Evolutionary conservation across 768 basidiomycete genomes (phyloP).

Genomic region (Hericium coralloides): DNA sequence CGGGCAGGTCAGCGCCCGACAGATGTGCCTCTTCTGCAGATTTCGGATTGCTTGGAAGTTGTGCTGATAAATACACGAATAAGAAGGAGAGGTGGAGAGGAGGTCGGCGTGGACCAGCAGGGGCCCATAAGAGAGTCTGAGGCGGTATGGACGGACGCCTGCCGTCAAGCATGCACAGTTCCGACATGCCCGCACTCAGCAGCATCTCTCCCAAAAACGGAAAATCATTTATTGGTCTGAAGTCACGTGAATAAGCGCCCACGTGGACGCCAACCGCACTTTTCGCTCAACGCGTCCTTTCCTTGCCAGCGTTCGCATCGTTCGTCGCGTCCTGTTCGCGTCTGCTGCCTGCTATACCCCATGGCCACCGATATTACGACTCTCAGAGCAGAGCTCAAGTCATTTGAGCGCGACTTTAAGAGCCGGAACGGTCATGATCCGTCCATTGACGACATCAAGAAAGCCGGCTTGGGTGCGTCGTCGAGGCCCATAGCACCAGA

Average conservation of each 20-base stretch:
- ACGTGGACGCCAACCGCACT: too few relatives aligned
- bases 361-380: conserved; percentile 28
- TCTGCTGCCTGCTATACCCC: conserved; percentile 3
- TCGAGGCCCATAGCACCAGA: not conserved
- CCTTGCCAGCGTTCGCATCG: conserved; percentile 1
- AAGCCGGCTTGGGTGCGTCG: conserved; percentile 52
- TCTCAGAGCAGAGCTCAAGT: conserved; percentile 63
- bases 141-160: too few relatives aligned
- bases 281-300: conserved; percentile 4
- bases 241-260: conserved; percentile 6
- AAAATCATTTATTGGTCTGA: not conserved
- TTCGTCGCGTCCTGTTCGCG: conserved; percentile 3
- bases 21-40: too few relatives aligned
- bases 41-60: too few relatives aligned
- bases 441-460: conserved; percentile 62
- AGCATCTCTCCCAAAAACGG: too few relatives aligned
- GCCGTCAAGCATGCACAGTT: too few relatives aligned
- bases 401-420: conserved; percentile 68
- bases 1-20: too few relatives aligned
- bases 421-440: conserved; percentile 46
- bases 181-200: too few relatives aligned
- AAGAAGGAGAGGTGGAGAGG: too few relatives aligned
- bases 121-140: too few relatives aligned
- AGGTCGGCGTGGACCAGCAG: too few relatives aligned
- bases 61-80: too few relatives aligned